Evolutionary conservation across 2,329 filamentous ascomycete genomes (phyloP), one percentile per base, ranked within the genome.

Genomic region (Lachnellula cervina): DNA sequence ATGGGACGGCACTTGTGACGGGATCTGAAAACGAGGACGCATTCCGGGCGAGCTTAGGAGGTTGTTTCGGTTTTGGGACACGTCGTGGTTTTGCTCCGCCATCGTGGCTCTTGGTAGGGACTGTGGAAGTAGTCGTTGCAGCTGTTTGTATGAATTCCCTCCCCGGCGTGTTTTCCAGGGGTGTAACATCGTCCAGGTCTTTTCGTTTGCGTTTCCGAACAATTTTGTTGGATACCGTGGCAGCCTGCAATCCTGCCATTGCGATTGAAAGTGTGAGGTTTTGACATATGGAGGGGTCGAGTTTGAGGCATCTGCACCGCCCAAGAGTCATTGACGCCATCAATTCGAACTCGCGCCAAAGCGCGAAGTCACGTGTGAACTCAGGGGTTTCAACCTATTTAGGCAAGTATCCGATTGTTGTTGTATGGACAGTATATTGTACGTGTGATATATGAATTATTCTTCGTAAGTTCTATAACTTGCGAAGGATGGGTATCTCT

Each of bases 81-180:
- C 79, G 70, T 58, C 78, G 71, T 16, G 78, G 75, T 60, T 80
- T 70, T 43, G 56, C 19, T 5, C 64, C 63, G 76, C 80, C 80
- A 74, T 84, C 80, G 48, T 79, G 73, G 25, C 73, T 77, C 66
- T 83, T 84, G 1, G 80, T 83, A 3, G 78, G 76, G 16, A 83
- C 67, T 19, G 70, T 76, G 1, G 73, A 74, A 3, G 73, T 78
- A 25, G 17, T 59, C 9, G 60, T 44, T 2, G 58, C 54, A 19
- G 37, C 32, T 42, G 64, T 49, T 11, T 19, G 17, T 16, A 16
- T 19, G 28, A 17, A 19, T 42, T 54, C 51, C 3, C 9, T 4
- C 4, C 13, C 25, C 42, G 52, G 44, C 4, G 51, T 49, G 40
- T 42, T 49, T 50, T 54, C 47, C 14, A 46, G 14, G 49, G 25